phyloP scores from a whole-genome alignment of 2,329 filamentous ascomycete genomes.

The Aspergillus terreus region DNA sequence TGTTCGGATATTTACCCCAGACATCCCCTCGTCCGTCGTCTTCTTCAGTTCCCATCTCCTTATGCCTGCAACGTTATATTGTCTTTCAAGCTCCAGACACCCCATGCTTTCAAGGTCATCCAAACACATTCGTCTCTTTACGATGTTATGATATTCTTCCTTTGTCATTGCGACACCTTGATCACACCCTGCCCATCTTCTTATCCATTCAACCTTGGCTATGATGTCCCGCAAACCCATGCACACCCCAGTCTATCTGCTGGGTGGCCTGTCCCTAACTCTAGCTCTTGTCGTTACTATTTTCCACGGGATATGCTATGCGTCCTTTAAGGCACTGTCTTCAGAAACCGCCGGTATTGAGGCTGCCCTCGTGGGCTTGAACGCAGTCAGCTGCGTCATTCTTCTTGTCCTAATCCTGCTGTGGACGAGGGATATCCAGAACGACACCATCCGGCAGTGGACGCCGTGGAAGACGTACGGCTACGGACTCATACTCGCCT shows the following conservation, averaged over 20 bases:
- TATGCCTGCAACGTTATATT: neutral
- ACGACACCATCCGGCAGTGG: conserved; percentile 7
- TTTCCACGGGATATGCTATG: conserved; percentile 27
- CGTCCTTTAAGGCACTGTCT: conserved; percentile 16
- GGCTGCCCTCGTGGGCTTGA: conserved; percentile 22
- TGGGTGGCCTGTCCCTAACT: conserved; percentile 22
- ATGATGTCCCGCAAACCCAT: neutral
- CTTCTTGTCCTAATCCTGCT: conserved; percentile 18
- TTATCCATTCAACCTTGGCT: neutral
- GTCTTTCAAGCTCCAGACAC: neutral
- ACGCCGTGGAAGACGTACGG: conserved; percentile 16
- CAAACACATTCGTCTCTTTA: neutral
- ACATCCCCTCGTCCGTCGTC: conserved; percentile 2
- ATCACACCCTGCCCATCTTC: neutral
- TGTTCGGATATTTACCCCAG: conserved; percentile 10
- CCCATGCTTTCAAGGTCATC: neutral
- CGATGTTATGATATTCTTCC: neutral
- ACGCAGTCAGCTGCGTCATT: conserved; percentile 21
- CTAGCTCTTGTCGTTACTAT: conserved; percentile 24
- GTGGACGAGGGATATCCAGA: conserved; percentile 15
- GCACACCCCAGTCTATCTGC: conserved; percentile 14
- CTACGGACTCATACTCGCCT: conserved; percentile 19
- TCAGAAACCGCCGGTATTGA: conserved; percentile 16
- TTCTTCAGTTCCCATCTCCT: neutral
- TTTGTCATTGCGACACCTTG: neutral